Evolutionary conservation across 2,329 filamentous ascomycete genomes (phyloP), one percentile per base, ranked within the genome.

Genomic region (Aspergillus pseudotamarii): DNA sequence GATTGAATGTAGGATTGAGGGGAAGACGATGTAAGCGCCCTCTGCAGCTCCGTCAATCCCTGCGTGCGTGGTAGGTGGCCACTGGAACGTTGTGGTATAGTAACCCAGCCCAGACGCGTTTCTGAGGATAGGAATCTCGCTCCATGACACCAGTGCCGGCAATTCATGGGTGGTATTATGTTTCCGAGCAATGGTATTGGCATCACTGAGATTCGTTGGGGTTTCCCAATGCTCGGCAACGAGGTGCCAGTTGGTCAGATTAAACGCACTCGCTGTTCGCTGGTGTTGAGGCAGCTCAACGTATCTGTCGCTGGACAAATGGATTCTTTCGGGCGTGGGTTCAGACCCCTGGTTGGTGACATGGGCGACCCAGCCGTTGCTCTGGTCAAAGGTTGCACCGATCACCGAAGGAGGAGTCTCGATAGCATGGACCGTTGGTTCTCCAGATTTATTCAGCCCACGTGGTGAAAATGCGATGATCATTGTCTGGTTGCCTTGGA

Each of bases 151-250:
- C 0, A 81, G 71, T 2, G 65, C 50, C 16, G 58, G 30, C 36
- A 79, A 66, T 3, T 65, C 64, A 66, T 75, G 72, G 2, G 74
- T 78, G 1, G 71, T 74, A 56, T 78, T 78, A 16, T 68, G 62
- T 60, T 70, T 63, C 28, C 69, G 45, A 19, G 72, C 57, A 23
- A 60, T 64, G n/a, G 60, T 61, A 1, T 64, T 43, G 10, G 71
- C 60, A 38, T 75, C 61, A 43, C 65, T 75, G 11, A 78, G 62
- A 58, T 81, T 68, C 6, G 67, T 46, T 0, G 79, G 78, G 6
- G 78, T 72, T 8, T 69, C 68, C 80, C 80, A 82, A 63, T 76
- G 73, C 64, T 82, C 78, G 14, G 77, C 69, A 1, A 64, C 69
- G 1, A 82, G 64, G 1, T 69, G 73, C 80, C 79, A 82, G 36